Evolutionary conservation across 2,329 filamentous ascomycete species (phyloP), one percentile per base, ranked within the genome.

Genomic region (Aspergillus ochraceus): DNA sequence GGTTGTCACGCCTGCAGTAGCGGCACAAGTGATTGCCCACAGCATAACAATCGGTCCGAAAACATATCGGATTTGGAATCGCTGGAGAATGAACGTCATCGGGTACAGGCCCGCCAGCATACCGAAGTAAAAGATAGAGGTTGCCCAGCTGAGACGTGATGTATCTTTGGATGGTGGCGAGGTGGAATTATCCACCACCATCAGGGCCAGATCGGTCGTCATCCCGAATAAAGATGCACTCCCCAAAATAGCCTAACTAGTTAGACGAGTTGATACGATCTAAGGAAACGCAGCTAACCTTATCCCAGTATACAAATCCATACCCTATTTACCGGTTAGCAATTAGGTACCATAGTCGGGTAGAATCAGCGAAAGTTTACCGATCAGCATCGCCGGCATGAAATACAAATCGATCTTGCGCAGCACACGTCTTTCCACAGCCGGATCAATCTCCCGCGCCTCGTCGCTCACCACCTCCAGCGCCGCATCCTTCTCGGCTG

Each of bases 101-200:
- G 89, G 90, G 62, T 91, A 92, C 3, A 90, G 77, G 0, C 90
- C 90, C 0, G 84, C 86, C 2, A 93, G 81, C 88, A 90, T 90
- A 42, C 90, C 90, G 65, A 92, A 91, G 77, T 92, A 92, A 78
- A 92, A 92, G 68, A 91, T 80, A 0, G 88, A 91, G 0, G 89
- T 92, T 2, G 90, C 90, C 90, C 89, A 92, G 65, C 84, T 88
- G 29, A 92, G 82, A 11, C 90, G 83, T 0, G 84, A 82, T 0
- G 90, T 92, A 69, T 89, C 84, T 17, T 83, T 84, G 0, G 83
- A 83, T 0, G 84, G 81, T 0, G 88, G 87, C 1, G 72, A 78
- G 2, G 77, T 81, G 1, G 77, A 73, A n/a, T 79, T 70, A 62
- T 84, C 75, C 8, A 83, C 75, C 4, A 89, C 76, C 30, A 81